Evolutionary conservation across 129 eudicot species (phyloP), one percentile per base, ranked within the genome.

Genomic region (Arctium lappa): DNA sequence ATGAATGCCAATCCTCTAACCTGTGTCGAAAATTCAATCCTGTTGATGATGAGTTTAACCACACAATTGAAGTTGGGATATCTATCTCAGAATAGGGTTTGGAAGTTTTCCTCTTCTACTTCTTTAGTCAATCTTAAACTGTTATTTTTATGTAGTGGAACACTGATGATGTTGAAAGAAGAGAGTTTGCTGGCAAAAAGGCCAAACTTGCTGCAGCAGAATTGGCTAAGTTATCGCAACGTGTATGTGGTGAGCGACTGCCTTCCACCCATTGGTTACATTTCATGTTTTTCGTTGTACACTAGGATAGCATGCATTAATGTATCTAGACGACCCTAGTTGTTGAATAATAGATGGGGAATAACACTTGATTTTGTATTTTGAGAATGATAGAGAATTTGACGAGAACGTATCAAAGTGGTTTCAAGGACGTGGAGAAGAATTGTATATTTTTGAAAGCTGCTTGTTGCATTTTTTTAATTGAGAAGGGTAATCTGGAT

Each of bases 121-220:
- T 38, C 30, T 37, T 34, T 83, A 53, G 77, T 69, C 32, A 50
- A 10, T 65, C n/a, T 44, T 82, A 31, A 69, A 73, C 36, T 37
- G 40, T 18, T 53, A 34, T 79, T 53, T 56, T 80, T 80, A 79
- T 88, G 71, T 73, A 95, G 99, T 93, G 99, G 99, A 85, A 90
- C 60, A 77, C 70, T 87, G 92, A 95, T 81, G 92, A 91, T 74
- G 92, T 92, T 88, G 94, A 93, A 79, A 91, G 86, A 86, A 87
- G 99, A 91, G 99, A 93, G 81, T 89, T 87, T 87, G 94, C 99
- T 38, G 97, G 92, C 34, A 95, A 95, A 90, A 95, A 93, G 91
- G 99, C 99, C 75, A 92, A 91, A 84, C 99, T 95, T 82, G 97
- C 99, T 88, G 94, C 99, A 69, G 99, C 97, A 66, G 99, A 95